These are phyloP conservation scores for Trichoderma endophyticum DNA, from an alignment of 2,329 filamentous ascomycete species.

Conservation along the genomic window DNA sequence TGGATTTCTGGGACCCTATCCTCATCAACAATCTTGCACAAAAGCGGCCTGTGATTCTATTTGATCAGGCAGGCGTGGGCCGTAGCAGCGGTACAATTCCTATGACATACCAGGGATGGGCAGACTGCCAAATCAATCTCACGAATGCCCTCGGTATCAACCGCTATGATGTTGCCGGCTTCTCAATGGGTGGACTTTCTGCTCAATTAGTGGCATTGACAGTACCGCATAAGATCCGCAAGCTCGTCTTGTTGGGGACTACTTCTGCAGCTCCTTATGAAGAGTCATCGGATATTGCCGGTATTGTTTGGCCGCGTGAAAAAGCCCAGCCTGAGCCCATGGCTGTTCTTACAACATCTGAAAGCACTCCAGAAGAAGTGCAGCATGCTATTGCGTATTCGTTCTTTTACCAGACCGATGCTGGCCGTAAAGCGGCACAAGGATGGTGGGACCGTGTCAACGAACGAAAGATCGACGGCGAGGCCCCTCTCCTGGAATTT, in stretches of 20 bases:
- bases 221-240: background rate
- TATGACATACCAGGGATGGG: background rate
- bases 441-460: background rate
- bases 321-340: background rate
- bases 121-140: background rate
- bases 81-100: background rate
- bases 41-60: background rate
- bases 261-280: background rate
- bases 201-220: background rate
- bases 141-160: background rate
- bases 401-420: background rate
- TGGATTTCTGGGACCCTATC: constrained; percentile 9
- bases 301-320: background rate
- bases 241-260: background rate
- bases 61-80: background rate
- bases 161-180: background rate
- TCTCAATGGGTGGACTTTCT: background rate
- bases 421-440: background rate
- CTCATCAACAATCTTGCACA: background rate
- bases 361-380: background rate
- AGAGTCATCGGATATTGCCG: background rate
- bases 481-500: background rate
- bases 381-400: background rate
- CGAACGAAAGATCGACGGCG: background rate
- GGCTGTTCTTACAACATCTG: background rate